A percentile compares a stretch with the other conserved stretches of the same genome.
Conservation (phyloP, 2,329 filamentous ascomycete species). For the Epichloe typhina region DNA sequence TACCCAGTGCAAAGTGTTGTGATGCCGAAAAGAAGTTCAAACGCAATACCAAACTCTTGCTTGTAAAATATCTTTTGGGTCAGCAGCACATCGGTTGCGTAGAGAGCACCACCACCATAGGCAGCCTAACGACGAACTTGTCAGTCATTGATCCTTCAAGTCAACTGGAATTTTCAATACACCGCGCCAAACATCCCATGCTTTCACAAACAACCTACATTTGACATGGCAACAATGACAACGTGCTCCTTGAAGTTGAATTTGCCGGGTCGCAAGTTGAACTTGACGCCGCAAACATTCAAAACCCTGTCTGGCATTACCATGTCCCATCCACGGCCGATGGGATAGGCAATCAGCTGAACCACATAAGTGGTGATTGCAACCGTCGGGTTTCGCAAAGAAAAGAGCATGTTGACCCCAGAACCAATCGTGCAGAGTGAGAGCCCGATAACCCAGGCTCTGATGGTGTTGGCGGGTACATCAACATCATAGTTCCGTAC, state of each 20-base stretch:
- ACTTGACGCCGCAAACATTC: constrained; percentile 37
- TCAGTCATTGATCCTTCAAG: background rate
- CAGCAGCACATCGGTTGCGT: constrained; percentile 36
- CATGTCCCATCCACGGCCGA: constrained; percentile 41
- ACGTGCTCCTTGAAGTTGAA: constrained; percentile 53
- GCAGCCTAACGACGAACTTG: constrained; percentile 28
- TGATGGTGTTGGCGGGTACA: constrained; percentile 49
- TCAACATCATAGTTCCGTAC: constrained; percentile 53
- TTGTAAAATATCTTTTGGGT: constrained; percentile 44
- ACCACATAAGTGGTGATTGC: constrained; percentile 48
- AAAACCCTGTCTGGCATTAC: constrained; percentile 39
- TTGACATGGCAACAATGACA: constrained; percentile 50
- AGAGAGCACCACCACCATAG: constrained; percentile 44
- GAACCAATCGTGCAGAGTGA: constrained; percentile 49
- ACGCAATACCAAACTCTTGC: constrained; percentile 40
- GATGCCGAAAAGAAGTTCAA: constrained; percentile 39
- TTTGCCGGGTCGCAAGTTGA: constrained; percentile 42
- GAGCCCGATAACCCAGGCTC: constrained; percentile 50
- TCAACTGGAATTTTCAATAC: background rate
- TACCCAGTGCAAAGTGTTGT: constrained; percentile 45
- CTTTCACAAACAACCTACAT: constrained; percentile 28
- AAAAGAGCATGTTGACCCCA: constrained; percentile 48
- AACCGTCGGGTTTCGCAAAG: constrained; percentile 44
- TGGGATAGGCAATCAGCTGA: constrained; percentile 48
- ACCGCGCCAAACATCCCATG: background rate